phyloP scores from a whole-genome alignment of 306 rosid species.

The Clitoria ternatea region DNA sequence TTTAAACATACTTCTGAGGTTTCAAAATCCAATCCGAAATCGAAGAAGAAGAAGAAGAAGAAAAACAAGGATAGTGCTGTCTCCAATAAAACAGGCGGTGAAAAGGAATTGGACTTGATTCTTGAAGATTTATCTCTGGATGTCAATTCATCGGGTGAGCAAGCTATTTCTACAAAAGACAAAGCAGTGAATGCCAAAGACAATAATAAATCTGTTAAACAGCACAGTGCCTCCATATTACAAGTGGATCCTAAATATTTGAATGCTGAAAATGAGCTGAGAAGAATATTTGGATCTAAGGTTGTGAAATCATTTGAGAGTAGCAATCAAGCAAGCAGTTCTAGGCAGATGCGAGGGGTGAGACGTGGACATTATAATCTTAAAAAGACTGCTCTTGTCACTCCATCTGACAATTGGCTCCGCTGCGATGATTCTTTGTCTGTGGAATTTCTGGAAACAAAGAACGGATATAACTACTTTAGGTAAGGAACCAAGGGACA shows the following conservation, averaged over 20 bases:
- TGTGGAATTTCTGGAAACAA: slow-evolving; percentile 66
- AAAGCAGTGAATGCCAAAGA: slow-evolving; percentile 30
- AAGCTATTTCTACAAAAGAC: slow-evolving; percentile 23
- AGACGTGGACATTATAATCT: slow-evolving; percentile 58
- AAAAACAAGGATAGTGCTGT: slow-evolving; percentile 54
- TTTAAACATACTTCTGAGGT: slow-evolving; percentile 26
- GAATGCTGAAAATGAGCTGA: slow-evolving; percentile 87
- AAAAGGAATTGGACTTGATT: slow-evolving; percentile 52
- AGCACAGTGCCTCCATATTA: slow-evolving; percentile 31
- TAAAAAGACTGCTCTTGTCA: slow-evolving; percentile 70
- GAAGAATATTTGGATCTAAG: slow-evolving; percentile 92
- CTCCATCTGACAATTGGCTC: slow-evolving; percentile 79
- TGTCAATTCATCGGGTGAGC: slow-evolving; percentile 25
- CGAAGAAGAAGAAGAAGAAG: slow-evolving; percentile 92
- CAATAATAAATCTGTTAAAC: slow-evolving; percentile 34
- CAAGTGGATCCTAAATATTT: slow-evolving; percentile 82
- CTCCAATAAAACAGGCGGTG: slow-evolving; percentile 33
- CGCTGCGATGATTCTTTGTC: slow-evolving; percentile 90
- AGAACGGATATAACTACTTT: slow-evolving; percentile 64
- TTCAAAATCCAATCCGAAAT: slow-evolving; percentile 45
- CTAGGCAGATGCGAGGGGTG: slow-evolving; percentile 78
- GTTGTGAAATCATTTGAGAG: slow-evolving; percentile 88
- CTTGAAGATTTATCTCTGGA: slow-evolving; percentile 53
- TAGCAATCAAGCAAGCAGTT: slow-evolving; percentile 70
- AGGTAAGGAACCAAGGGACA: slow-evolving; percentile 47